Conservation (phyloP, 2,329 filamentous ascomycete species). For the Beauveria pseudobassiana region DNA sequence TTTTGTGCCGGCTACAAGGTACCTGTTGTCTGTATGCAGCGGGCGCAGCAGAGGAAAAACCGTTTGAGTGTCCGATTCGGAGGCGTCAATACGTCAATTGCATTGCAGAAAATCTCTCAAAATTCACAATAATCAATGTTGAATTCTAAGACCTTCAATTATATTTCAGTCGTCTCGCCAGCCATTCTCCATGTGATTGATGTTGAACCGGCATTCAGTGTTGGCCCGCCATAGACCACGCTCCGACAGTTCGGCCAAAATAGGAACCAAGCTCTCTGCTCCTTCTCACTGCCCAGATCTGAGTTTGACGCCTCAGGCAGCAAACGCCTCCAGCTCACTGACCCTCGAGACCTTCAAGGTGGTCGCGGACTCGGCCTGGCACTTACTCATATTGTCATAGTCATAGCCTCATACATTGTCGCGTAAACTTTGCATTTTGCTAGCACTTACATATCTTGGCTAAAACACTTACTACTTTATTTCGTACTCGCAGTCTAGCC, state of each 20-base stretch:
- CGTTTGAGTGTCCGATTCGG: not conserved
- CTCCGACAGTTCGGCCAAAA: not conserved
- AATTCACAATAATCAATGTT: not conserved
- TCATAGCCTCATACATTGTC: no score
- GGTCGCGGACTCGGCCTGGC: no score
- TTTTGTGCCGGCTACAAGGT: not conserved
- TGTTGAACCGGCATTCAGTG: not conserved
- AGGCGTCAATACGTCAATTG: not conserved
- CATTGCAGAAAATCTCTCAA: no score
- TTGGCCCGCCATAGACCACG: not conserved
- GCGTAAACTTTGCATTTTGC: not conserved
- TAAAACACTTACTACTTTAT: not conserved
- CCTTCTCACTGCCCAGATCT: not conserved
- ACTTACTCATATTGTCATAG: no score
- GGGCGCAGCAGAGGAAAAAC: not conserved
- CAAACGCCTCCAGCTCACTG: not conserved
- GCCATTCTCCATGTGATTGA: not conserved
- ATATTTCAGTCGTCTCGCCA: not conserved
- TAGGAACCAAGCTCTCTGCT: not conserved
- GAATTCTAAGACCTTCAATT: not conserved
- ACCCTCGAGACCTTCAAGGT: not conserved
- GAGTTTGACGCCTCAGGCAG: not conserved
- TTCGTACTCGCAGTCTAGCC: not conserved
- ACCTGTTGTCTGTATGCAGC: not conserved
- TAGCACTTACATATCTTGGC: not conserved